Percentiles rank a stretch among this genome's conserved stretches.
Evolutionary conservation across 2,329 filamentous ascomycete genomes (phyloP).

Genomic region (Claviceps spartinae): DNA sequence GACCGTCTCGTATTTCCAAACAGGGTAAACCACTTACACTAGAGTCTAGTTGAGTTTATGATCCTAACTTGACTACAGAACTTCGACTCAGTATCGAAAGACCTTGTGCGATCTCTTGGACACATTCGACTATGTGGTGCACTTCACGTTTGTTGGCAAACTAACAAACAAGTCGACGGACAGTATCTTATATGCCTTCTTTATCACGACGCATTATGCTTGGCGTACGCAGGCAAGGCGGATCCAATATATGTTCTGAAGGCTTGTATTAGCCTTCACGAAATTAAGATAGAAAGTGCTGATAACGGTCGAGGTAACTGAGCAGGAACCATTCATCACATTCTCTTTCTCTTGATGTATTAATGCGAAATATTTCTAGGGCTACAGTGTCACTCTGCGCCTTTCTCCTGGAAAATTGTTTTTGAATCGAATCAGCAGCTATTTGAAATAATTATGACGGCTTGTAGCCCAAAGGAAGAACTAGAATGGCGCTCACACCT

Average conservation of each 20-base stretch:
- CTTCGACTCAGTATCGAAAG: constrained; percentile 39
- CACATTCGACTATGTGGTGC: constrained; percentile 71
- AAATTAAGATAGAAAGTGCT: constrained; percentile 52
- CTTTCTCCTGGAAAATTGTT: constrained; percentile 82
- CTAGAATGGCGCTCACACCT: constrained; percentile 65
- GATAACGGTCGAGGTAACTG: constrained; percentile 60
- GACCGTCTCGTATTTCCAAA: constrained; percentile 64
- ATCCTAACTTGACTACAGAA: constrained; percentile 20
- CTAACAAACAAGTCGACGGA: constrained; percentile 51
- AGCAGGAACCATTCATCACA: not conserved
- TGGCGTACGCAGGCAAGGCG: constrained; percentile 54
- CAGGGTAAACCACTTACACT: constrained; percentile 36
- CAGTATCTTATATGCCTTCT: constrained; percentile 75
- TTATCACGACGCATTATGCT: constrained; percentile 67
- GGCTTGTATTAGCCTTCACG: constrained; percentile 56
- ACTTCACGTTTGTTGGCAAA: constrained; percentile 73
- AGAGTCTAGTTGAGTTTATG: not conserved
- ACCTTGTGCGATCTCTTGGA: constrained; percentile 65
- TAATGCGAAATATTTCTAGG: constrained; percentile 34
- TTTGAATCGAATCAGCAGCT: constrained; percentile 67
- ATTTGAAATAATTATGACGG: constrained; percentile 77
- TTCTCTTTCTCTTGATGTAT: not conserved
- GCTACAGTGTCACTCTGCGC: constrained; percentile 72
- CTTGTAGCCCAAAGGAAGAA: constrained; percentile 70
- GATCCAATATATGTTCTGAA: constrained; percentile 58